Evolutionary conservation across 2,329 filamentous ascomycete species (phyloP), one percentile per base, ranked within the genome.

Genomic region (Pestalotiopsis sp.): DNA sequence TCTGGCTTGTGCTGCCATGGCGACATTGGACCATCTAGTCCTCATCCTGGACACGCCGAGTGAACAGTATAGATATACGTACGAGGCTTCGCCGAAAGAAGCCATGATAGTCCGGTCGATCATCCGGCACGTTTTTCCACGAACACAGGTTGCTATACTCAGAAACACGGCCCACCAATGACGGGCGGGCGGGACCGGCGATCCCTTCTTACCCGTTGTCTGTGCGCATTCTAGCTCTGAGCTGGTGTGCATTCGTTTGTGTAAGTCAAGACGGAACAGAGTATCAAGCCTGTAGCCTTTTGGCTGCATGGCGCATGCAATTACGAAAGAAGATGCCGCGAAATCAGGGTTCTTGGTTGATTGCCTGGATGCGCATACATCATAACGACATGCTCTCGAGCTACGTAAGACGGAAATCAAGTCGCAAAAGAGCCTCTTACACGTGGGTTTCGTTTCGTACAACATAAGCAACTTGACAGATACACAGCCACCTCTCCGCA

Each of bases 131-230:
- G 13, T 13, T 59, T 27, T 59, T 27, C 57, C 27, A 27, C 57
- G 23, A 27, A 36, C 57, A 36, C 11, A 59, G 23, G 57, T 59
- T 59, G 57, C 59, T 62, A 39, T 62, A 62, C 59, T 62, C 59
- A 36, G 59, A 27, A 62, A 62, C n/a, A 39, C 31, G 36, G 25
- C 59, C 59, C 59, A 39, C 59, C 59, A 62, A 62, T 62, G 59
- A 39, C 27, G 38, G 12, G 59, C 27, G 59, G 59, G 59, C 27
- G 27, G 25, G 27, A 36, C 23, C 20, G 23, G 25, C 23, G 57
- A 59, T 27, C 25, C 14, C 59, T 20, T 36, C 31, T 36, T 36
- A n/a, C 36, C 31, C 59, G 31, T 27, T 36, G 59, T 62, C 59
- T 36, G 59, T 62, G 59, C n/a, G 31, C 38, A 31, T 39, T 27